Evolutionary conservation across 768 basidiomycete species (phyloP).

Genomic region (Dacryopinax spathularia): DNA sequence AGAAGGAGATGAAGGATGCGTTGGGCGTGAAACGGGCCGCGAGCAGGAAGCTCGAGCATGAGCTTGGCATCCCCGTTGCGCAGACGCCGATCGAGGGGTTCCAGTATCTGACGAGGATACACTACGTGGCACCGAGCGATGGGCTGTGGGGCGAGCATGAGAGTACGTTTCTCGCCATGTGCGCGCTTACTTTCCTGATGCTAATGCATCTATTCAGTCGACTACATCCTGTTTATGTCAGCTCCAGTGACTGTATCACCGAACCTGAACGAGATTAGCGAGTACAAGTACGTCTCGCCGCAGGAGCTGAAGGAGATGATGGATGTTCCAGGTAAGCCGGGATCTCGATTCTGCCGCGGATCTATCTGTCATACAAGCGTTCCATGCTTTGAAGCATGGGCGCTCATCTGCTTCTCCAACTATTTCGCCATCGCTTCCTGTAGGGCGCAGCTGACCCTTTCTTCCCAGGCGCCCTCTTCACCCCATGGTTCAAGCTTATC

Average conservation of each 20-base stretch:
- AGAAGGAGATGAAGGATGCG: slow-evolving; percentile 63
- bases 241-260: slow-evolving; percentile 68
- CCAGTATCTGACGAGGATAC: slow-evolving; percentile 89
- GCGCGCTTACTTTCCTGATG: background rate
- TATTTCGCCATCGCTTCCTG: background rate
- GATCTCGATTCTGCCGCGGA: slow-evolving; percentile 1
- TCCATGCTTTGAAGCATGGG: background rate
- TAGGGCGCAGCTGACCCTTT: background rate
- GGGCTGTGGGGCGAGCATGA: slow-evolving; percentile 98
- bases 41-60: slow-evolving; percentile 87
- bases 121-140: slow-evolving; percentile 87
- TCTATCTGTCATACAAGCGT: background rate
- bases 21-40: slow-evolving; percentile 69
- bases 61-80: slow-evolving; percentile 72
- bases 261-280: slow-evolving; percentile 84
- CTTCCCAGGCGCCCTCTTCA: slow-evolving; percentile 70
- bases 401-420: background rate
- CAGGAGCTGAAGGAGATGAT: slow-evolving; percentile 87
- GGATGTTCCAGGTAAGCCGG: slow-evolving; percentile 54
- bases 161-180: slow-evolving; percentile 38
- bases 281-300: slow-evolving; percentile 81
- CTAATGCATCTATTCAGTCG: slow-evolving; percentile 40
- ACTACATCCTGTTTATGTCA: slow-evolving; percentile 93
- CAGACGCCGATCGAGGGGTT: slow-evolving; percentile 75
- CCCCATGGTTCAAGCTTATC: slow-evolving; percentile 99